Evolutionary conservation across 108 stramenopile species (phyloP).

Genomic region (Nitzschia putrida): DNA sequence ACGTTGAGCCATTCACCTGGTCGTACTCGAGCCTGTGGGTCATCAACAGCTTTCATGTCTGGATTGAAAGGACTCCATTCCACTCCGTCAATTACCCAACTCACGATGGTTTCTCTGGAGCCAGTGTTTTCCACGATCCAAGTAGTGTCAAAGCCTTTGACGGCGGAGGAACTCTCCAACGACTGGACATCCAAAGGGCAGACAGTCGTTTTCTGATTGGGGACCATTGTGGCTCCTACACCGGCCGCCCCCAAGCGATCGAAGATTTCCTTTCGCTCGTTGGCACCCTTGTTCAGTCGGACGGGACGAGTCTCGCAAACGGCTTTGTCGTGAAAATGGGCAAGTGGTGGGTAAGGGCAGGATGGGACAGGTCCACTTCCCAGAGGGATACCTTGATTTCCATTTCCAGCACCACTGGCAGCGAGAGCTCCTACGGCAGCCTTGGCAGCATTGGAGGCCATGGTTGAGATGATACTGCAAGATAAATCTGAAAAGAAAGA

Average conservation of each 20-base stretch:
- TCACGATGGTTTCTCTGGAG: constrained; percentile 28
- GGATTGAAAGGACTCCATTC: constrained; percentile 46
- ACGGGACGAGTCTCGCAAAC: constrained; percentile 26
- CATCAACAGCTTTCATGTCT: constrained; percentile 37
- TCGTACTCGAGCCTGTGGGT: constrained; percentile 37
- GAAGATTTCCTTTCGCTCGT: constrained; percentile 21
- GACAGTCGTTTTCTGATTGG: constrained; percentile 40
- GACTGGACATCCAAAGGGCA: constrained; percentile 39
- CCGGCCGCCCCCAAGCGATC: constrained; percentile 12
- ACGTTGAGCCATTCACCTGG: constrained; percentile 40
- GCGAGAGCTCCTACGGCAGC: constrained; percentile 36
- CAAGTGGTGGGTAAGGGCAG: constrained; percentile 13
- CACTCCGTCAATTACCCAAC: constrained; percentile 39
- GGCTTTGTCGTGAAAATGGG: constrained; percentile 24
- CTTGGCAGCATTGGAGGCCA: constrained; percentile 20
- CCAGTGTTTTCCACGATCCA: constrained; percentile 60
- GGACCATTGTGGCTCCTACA: constrained; percentile 40
- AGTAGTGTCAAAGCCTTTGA: constrained; percentile 45
- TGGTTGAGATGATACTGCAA: background rate
- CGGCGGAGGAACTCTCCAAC: constrained; percentile 30
- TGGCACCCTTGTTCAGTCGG: constrained; percentile 4
- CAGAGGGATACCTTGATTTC: background rate
- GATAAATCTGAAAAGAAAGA: too few species aligned
- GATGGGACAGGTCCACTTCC: constrained; percentile 2
- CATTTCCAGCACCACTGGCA: constrained; percentile 15